Evolutionary conservation across 441 rosid genomes (phyloP).

Genomic region (Pelargonium fulgidum): DNA sequence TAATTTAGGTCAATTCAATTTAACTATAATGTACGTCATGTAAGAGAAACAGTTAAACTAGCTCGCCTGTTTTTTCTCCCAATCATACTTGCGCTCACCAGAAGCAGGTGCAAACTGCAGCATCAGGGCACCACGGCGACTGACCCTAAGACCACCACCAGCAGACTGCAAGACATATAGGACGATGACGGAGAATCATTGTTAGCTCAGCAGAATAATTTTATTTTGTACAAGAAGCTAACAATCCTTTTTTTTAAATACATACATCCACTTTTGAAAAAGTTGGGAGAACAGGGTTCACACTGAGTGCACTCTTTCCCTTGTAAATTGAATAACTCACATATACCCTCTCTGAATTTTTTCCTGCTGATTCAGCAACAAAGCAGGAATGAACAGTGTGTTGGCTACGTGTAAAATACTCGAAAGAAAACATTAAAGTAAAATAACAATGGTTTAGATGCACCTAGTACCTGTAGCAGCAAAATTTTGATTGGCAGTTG

Average conservation of each 20-base stretch:
- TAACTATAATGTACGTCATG: background rate
- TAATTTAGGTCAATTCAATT: background rate
- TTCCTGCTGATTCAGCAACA: constrained; percentile 22
- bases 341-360: constrained; percentile 40
- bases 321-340: constrained; percentile 75
- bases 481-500: constrained; percentile 31
- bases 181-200: constrained; percentile 8
- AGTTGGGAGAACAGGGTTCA: constrained; percentile 63
- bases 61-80: constrained; percentile 66
- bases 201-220: background rate
- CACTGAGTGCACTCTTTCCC: constrained; percentile 87
- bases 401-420: no score
- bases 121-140: constrained; percentile 64
- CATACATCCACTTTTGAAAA: constrained; percentile 51
- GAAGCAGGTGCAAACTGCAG: constrained; percentile 71
- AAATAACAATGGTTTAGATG: background rate
- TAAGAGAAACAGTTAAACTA: background rate
- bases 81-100: constrained; percentile 87
- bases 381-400: background rate
- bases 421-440: background rate
- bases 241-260: background rate
- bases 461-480: constrained; percentile 33
- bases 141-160: constrained; percentile 36
- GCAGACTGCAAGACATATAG: constrained; percentile 40
- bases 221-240: background rate